Conservation (phyloP, 2,329 filamentous ascomycete genomes). For the Cladosporium sphaerospermum region DNA sequence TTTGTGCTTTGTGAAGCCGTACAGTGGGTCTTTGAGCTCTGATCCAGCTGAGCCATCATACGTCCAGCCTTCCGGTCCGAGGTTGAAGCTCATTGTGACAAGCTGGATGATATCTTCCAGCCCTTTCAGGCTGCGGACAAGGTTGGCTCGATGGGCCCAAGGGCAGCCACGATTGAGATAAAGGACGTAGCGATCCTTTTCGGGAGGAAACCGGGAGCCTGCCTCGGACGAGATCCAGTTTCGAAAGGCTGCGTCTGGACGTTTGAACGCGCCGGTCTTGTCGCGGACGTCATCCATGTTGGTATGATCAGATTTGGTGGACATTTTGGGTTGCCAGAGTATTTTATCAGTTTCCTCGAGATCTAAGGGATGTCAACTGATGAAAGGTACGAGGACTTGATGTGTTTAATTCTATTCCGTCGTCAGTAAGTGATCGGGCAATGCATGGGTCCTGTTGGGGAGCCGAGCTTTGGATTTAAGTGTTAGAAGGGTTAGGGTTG, state of each 20-base stretch:
- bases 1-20: conserved; percentile 61
- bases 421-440: no score
- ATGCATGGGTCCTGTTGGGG: no score
- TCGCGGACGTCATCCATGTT: conserved; percentile 6
- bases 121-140: conserved; percentile 46
- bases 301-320: neutral
- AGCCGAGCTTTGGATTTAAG: no score
- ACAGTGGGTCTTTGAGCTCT: conserved; percentile 53
- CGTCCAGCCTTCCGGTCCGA: conserved; percentile 58
- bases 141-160: conserved; percentile 52
- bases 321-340: neutral
- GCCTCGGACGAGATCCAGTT: conserved; percentile 49
- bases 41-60: conserved; percentile 57
- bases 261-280: conserved; percentile 43
- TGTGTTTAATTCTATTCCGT: no score
- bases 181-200: conserved; percentile 54
- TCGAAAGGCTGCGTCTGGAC: conserved; percentile 51
- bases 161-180: conserved; percentile 58
- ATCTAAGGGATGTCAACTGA: neutral
- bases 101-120: conserved; percentile 46
- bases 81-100: conserved; percentile 37
- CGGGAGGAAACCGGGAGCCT: conserved; percentile 49
- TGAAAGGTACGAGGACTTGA: no score
- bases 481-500: no score
- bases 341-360: neutral